These are phyloP conservation scores for Coemansia sp. DNA, from an alignment of 192 early-diverging fungal species.

Conservation along the genomic window DNA sequence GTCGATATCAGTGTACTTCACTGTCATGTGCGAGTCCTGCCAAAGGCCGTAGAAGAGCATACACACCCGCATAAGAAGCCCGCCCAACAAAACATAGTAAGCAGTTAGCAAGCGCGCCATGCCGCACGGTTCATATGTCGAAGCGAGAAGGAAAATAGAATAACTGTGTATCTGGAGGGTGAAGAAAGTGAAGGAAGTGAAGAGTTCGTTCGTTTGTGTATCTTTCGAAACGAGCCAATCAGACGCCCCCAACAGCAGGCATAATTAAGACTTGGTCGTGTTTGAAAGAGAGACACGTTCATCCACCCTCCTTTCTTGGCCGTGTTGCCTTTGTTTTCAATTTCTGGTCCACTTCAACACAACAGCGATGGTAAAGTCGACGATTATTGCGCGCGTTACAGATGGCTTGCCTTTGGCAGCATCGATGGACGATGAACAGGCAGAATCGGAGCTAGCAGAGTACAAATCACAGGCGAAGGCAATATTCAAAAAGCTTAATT, in stretches of 20 bases:
- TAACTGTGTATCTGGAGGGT: background rate
- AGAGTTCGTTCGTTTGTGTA: too few relatives aligned
- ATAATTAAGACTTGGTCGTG: background rate
- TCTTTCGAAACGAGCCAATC: background rate
- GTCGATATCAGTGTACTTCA: constrained; percentile 99
- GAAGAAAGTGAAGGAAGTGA: background rate
- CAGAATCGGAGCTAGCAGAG: constrained; percentile 81
- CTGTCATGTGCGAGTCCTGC: constrained; percentile 82
- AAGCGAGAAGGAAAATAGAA: background rate
- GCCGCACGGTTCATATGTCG: background rate
- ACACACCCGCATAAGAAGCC: constrained; percentile 59
- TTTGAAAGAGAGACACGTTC: background rate
- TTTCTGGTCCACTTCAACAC: background rate
- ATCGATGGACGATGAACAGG: constrained; percentile 88
- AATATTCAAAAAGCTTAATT: constrained; percentile 85
- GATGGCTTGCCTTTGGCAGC: constrained; percentile 94
- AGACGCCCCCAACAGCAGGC: background rate
- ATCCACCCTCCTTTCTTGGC: background rate
- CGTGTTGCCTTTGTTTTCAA: background rate
- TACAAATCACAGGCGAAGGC: constrained; percentile 92
- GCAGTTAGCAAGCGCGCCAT: constrained; percentile 29
- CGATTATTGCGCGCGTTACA: constrained; percentile 88
- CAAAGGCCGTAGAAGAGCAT: constrained; percentile 82
- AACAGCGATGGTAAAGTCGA: constrained; percentile 82
- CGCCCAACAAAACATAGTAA: constrained; percentile 35